Evolutionary conservation across 2,329 filamentous ascomycete genomes (phyloP), one percentile per base, ranked within the genome.

Genomic region (Sarocladium strictum): DNA sequence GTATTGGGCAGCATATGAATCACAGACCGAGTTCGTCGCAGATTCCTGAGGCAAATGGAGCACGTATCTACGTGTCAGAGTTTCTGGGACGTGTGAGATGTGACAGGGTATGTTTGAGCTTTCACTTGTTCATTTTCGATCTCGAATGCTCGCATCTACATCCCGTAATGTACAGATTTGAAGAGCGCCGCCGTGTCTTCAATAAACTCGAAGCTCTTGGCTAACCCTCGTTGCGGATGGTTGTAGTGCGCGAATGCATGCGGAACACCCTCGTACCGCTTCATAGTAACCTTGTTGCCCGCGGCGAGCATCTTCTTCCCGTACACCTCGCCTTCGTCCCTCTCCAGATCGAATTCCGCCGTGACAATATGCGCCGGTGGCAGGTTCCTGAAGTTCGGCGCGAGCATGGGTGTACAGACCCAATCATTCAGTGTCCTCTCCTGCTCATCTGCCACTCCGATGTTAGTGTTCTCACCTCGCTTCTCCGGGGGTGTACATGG

Each of bases 281-380:
- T 66, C 56, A 61, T 58, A 1, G 62, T 61, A 6, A 65, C 63
- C 15, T 43, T 14, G 24, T 63, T 65, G 1, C 65, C 65, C 3
- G 60, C 60, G 1, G 61, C 37, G 11, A 32, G 23, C 7, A 68
- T 45, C 17, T 65, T 38, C 0, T 55, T 12, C 3, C 63, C 61
- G 43, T 66, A 65, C 10, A 57, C 54, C 27, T 68, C 64, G 3
- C 66, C 66, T 51, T 70, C 65, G 56, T 70, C 68, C n/a, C 69
- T 60, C 52, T 67, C 58, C 5, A 67, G 53, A 52, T 70, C 68
- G 54, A 69, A 67, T 49, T 69, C 67, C 2, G 68, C 68, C 1
- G 67, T 69, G 33, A 70, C 54, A 9, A 70, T 63, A 11, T 69
- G 62, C 1, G 66, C 65, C 1, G 58, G 62, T 0, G 67, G 63